phyloP scores from a whole-genome alignment of 257 asterid genomes.

The Knoxia roxburghii region DNA sequence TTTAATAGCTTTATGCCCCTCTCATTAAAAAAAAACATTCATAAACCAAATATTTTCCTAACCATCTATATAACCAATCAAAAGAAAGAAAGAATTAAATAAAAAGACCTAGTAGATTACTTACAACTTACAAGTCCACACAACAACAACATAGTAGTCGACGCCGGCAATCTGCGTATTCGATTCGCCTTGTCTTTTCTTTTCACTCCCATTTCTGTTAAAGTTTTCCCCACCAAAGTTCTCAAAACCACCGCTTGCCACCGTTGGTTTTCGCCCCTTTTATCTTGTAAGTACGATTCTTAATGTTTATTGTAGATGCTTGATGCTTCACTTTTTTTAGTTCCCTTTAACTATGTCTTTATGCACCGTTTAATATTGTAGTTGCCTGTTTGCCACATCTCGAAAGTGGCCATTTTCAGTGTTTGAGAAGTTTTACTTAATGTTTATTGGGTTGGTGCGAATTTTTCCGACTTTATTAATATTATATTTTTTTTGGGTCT shows the following conservation, averaged over 20 bases:
- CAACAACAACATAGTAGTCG: not conserved
- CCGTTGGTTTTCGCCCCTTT: not conserved
- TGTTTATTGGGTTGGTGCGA: not conserved
- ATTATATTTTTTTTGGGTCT: no score
- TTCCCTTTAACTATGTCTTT: not conserved
- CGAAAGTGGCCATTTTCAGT: no score
- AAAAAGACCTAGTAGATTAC: no score
- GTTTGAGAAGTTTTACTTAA: not conserved
- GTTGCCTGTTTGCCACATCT: not conserved
- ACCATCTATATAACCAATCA: no score
- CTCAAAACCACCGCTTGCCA: not conserved
- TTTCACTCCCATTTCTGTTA: not conserved
- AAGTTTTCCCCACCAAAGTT: not conserved
- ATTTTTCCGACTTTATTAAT: no score
- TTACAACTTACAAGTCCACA: no score
- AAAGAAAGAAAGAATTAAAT: no score
- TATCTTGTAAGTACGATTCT: not conserved
- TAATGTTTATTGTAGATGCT: not conserved
- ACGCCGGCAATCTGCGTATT: constrained; percentile 7
- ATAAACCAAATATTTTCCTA: no score
- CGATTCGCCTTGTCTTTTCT: not conserved
- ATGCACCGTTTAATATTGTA: not conserved
- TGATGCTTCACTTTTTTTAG: not conserved
- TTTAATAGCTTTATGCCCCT: no score
- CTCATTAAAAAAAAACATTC: no score